Evolutionary conservation across 352 stramenopile species (phyloP), one percentile per base, ranked within the genome.

Genomic region (Phytophthora aleatoria): DNA sequence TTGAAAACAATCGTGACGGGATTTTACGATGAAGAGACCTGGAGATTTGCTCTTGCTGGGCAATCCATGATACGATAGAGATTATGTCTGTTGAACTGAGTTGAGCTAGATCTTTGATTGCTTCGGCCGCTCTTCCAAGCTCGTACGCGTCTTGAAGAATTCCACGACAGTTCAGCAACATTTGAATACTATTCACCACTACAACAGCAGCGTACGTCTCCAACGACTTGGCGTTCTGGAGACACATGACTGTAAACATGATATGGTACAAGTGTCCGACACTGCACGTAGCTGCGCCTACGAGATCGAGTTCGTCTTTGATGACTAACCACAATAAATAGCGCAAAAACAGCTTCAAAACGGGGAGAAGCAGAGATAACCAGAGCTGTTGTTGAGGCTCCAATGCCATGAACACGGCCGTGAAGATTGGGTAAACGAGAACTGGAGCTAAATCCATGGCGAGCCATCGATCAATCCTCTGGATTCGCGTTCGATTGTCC

Each of bases 191-290:
- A 35, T 72, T 70, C 41, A 77, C 56, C 1, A 15, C 38, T 16
- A 74, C 26, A n/a, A 83, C 16, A 12, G 74, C 43, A 0, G 38
- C 36, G 16, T 79, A 61, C 1, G 65, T 74, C 5, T 66, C 50
- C 1, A 55, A 26, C 1, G 76, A 81, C 44, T 79, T 78, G 15
- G 73, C 47, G 15, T 67, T 77, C 41, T 85, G 73, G 1, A 85
- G 51, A 26, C 64, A 82, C 63, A 61, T 71, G 24, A 51, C 69
- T 0, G 64, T 65, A 39, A 85, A 85, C 7, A 82, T 45, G 8
- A 73, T 47, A 49, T 85, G 76, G 58, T 77, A 83, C 0, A 81
- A 45, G 35, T 81, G 73, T 0, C 64, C 48, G 11, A 65, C 61
- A 13, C 52, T 69, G 27, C 41, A 56, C 30, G 50, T 74, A 12